phyloP scores from a whole-genome alignment of 1,139 yeast genomes.

The Kluyveromyces marxianus region DNA sequence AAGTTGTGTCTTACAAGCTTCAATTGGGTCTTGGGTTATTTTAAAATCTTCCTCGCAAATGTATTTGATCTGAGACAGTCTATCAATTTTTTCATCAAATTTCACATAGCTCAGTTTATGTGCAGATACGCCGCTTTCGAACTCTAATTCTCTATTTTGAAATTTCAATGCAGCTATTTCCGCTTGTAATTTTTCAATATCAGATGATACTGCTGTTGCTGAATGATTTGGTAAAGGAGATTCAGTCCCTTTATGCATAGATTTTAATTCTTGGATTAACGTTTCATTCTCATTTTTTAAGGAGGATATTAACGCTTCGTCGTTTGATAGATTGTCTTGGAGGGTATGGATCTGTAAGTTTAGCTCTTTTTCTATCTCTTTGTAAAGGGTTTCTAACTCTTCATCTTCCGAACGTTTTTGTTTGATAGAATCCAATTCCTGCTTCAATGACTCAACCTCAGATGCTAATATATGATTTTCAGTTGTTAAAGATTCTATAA shows the following conservation, averaged over 20 bases:
- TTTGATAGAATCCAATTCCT: constrained; percentile 29
- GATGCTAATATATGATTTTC: constrained; percentile 15
- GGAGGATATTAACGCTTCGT: constrained; percentile 28
- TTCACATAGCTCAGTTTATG: background rate
- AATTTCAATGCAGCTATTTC: background rate
- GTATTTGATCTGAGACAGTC: background rate
- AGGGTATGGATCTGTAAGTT: constrained; percentile 37
- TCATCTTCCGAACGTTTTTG: constrained; percentile 16
- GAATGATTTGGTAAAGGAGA: background rate
- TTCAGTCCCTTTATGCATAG: background rate
- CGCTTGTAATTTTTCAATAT: background rate
- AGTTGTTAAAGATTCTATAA: constrained; percentile 21
- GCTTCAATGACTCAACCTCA: constrained; percentile 24
- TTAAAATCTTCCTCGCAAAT: background rate
- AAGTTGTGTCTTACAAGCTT: background rate
- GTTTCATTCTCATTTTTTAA: constrained; percentile 46
- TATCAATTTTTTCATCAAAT: background rate
- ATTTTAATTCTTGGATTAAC: constrained; percentile 1
- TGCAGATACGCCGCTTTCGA: background rate
- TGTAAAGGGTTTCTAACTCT: constrained; percentile 18
- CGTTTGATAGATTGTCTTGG: constrained; percentile 36
- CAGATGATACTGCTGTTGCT: background rate
- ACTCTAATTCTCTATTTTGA: background rate
- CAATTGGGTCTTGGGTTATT: background rate
- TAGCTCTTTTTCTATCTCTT: constrained; percentile 31